A percentile compares a stretch with the other conserved stretches of the same genome.
phyloP scores from a whole-genome alignment of 1,139 yeast species.

The Torulaspora pretoriensis region DNA sequence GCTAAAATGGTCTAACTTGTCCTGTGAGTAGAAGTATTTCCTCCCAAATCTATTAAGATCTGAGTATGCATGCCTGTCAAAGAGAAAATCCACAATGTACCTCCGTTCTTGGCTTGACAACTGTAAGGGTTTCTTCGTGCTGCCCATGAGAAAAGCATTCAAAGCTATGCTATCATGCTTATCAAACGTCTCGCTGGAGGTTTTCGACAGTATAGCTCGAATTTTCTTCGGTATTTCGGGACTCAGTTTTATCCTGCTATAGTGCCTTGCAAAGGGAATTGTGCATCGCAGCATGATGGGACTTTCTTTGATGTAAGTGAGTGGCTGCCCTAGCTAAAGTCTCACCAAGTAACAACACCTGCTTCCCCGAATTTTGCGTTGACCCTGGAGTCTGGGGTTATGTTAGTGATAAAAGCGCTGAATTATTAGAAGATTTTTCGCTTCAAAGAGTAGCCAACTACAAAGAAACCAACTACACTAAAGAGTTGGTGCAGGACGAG shows the following conservation, averaged over 20 bases:
- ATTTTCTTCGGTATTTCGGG: conserved; percentile 13
- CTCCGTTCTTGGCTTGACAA: conserved; percentile 12
- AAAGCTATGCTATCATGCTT: conserved; percentile 8
- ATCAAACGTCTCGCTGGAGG: conserved; percentile 8
- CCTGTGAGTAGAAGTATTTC: conserved; percentile 13
- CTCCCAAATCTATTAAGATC: conserved; percentile 16
- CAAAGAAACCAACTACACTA: background rate
- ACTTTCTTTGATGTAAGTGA: background rate
- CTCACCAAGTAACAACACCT: background rate
- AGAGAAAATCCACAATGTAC: conserved; percentile 18
- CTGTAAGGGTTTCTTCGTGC: background rate
- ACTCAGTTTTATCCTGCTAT: conserved; percentile 12
- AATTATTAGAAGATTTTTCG: conserved; percentile 2
- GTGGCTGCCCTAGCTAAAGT: background rate
- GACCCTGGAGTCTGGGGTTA: background rate
- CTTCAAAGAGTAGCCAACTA: background rate
- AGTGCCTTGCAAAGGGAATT: conserved; percentile 14
- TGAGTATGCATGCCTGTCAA: conserved; percentile 16
- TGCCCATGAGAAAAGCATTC: conserved; percentile 5
- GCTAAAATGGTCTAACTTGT: conserved; percentile 2
- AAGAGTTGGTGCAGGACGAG: background rate
- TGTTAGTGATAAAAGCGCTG: background rate
- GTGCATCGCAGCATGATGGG: conserved; percentile 13
- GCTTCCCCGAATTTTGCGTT: background rate
- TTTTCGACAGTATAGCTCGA: conserved; percentile 11